Base-by-base conservation (phyloP, 2,329 filamentous ascomycete genomes). In the Metarhizium album region DNA sequence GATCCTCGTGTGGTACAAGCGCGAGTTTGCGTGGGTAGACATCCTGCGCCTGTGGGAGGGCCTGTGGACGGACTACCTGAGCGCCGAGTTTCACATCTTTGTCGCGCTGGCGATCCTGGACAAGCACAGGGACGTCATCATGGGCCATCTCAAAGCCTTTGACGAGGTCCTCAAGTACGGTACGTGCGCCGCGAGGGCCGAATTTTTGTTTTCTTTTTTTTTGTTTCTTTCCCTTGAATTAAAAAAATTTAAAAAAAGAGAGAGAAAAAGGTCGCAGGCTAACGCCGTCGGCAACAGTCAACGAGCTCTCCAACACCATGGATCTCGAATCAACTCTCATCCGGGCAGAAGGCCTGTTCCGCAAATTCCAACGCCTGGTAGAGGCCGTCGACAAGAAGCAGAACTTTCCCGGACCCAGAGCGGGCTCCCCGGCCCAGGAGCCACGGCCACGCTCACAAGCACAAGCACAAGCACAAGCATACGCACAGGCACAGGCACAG, bases 1-100 rank as follows among this genome's bases (percentile, higher is more conserved):
- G 93, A 76, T 98, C 33, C 76, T 98, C 1, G 93, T 98, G 9
- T 98, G 93, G 93, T 98, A 93, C 69, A 98, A 98, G 74, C 85
- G 93, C 46, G 93, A 98, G 68, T 98, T 98, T 60, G 79, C 82
- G 58, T 98, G 91, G 88, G 67, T 78, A 46, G 90, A 97, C 62
- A 82, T 95, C 11, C 72, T 97, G 33, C 80, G 87, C 18, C 72
- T 98, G 3, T 98, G 93, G 93, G 93, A 98, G 67, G 76, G 80
- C 0, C 71, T 97, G 2, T 98, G 94, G 93, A 97, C 93, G 2
- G 93, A 98, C 65, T 93, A 85, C 59, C 69, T 89, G 54, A 90
- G 80, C 61, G 87, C 87, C 59, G 90, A 87, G 63, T 98, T 97
- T 69, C 93, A 97, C 64, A 74, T 98, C 14, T 98, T 98, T 64